phyloP scores from a whole-genome alignment of 2,329 filamentous ascomycete genomes.

The Aspergillus eucalypticola region DNA sequence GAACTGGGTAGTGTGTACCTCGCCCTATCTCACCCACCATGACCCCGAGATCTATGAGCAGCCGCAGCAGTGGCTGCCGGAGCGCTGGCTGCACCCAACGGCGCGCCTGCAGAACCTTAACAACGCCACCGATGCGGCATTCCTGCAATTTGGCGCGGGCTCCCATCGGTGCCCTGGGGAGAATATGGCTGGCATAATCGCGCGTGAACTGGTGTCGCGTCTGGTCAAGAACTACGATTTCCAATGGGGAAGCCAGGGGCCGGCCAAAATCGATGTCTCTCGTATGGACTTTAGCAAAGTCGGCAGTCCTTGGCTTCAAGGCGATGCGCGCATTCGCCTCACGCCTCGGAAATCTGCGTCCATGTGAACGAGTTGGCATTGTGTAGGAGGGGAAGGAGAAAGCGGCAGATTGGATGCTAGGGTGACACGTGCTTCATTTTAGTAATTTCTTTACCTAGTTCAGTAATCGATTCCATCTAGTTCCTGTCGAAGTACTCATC shows the following conservation, averaged over 20 bases:
- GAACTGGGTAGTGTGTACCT: constrained; percentile 1
- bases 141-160: neutral
- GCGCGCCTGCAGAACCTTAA: neutral
- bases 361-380: neutral
- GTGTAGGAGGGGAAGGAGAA: neutral
- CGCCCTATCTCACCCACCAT: constrained; percentile 4
- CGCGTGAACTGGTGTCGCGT: neutral
- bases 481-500: too few relatives aligned
- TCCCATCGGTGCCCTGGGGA: constrained; percentile 4
- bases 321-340: constrained; percentile 5
- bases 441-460: too few relatives aligned
- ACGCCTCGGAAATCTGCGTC: neutral
- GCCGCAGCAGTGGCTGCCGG: neutral
- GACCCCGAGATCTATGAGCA: constrained; percentile 1
- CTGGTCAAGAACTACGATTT: neutral
- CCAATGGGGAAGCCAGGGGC: neutral
- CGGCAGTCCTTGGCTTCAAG: constrained; percentile 8
- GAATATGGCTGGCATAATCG: constrained; percentile 3
- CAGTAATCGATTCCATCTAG: too few relatives aligned
- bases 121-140: neutral
- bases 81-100: neutral
- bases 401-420: neutral
- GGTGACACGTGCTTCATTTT: neutral
- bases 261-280: neutral
- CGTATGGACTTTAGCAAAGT: constrained; percentile 6